Percentiles rank a stretch among this genome's conserved stretches.
Evolutionary conservation across 495 filamentous ascomycete genomes (phyloP).

Genomic region (Aspergillus asperescens): DNA sequence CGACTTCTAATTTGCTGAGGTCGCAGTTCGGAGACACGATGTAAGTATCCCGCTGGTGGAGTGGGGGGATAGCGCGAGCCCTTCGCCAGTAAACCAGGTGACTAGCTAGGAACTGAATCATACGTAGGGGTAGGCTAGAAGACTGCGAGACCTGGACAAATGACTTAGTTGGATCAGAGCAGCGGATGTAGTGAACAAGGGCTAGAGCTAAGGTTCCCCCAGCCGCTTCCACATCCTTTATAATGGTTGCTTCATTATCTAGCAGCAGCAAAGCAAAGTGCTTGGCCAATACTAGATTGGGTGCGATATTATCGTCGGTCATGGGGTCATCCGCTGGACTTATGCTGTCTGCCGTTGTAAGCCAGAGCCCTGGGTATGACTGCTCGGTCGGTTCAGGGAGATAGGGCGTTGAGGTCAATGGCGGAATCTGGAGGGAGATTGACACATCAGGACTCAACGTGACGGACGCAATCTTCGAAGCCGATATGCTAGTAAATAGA

Average conservation of each 20-base stretch:
- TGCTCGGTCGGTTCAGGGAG: constrained; percentile 62
- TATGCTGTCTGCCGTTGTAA: constrained; percentile 79
- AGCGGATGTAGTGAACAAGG: constrained; percentile 76
- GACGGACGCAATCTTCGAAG: constrained; percentile 73
- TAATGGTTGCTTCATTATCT: constrained; percentile 74
- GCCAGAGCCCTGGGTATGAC: constrained; percentile 66
- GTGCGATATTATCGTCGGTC: constrained; percentile 47
- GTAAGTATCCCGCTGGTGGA: constrained; percentile 88
- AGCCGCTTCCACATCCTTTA: constrained; percentile 76
- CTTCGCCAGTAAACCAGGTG: constrained; percentile 95
- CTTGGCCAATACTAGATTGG: constrained; percentile 61
- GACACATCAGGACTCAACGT: constrained; percentile 54
- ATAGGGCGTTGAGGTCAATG: constrained; percentile 67
- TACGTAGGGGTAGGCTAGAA: constrained; percentile 65
- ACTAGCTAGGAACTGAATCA: constrained; percentile 77
- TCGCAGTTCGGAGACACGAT: constrained; percentile 90
- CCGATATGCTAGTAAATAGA: constrained; percentile 73
- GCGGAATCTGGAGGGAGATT: constrained; percentile 81
- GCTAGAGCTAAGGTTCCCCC: constrained; percentile 63
- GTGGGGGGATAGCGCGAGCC: constrained; percentile 83
- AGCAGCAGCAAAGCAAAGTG: constrained; percentile 84
- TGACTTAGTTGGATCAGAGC: constrained; percentile 77
- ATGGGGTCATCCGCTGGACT: constrained; percentile 57
- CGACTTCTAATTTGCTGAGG: constrained; percentile 63
- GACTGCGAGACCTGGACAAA: constrained; percentile 73